Evolutionary conservation across 2,329 filamentous ascomycete genomes (phyloP).

Genomic region (Amauroascus niger): DNA sequence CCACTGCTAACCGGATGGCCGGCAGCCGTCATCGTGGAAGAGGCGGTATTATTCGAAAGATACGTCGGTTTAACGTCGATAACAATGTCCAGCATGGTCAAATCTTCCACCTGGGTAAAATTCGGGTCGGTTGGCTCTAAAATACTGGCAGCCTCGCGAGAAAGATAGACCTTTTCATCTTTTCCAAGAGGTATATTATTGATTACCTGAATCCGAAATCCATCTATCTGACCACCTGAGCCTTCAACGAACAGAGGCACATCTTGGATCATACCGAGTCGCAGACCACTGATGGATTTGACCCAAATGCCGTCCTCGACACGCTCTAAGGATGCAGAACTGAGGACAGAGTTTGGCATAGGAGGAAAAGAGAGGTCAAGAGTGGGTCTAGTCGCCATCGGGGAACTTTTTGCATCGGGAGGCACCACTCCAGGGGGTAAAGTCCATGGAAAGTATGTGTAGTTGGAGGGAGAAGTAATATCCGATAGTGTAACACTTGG

Average conservation of each 20-base stretch:
- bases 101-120: conserved; percentile 68
- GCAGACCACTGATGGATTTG: conserved; percentile 51
- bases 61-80: conserved; percentile 45
- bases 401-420: conserved; percentile 63
- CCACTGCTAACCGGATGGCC: conserved; percentile 19
- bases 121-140: conserved; percentile 60
- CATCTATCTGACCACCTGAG: conserved; percentile 22
- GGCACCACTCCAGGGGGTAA: conserved; percentile 67
- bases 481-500: conserved; percentile 48
- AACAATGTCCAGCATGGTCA: conserved; percentile 62
- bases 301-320: conserved; percentile 51
- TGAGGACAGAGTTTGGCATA: conserved; percentile 41
- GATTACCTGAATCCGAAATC: conserved; percentile 59
- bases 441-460: conserved; percentile 89
- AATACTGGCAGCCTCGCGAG: conserved; percentile 64
- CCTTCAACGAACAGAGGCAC: conserved; percentile 25
- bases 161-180: conserved; percentile 77
- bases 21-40: conserved; percentile 21
- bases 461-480: conserved; percentile 57
- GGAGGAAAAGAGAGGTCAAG: conserved; percentile 60
- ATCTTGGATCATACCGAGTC: conserved; percentile 44
- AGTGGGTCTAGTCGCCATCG: conserved; percentile 59
- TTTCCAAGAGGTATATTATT: conserved; percentile 72
- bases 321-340: conserved; percentile 45
- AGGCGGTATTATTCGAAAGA: conserved; percentile 19